phyloP scores from a whole-genome alignment of 345 rosid genomes.

The Sisymbrium irio region DNA sequence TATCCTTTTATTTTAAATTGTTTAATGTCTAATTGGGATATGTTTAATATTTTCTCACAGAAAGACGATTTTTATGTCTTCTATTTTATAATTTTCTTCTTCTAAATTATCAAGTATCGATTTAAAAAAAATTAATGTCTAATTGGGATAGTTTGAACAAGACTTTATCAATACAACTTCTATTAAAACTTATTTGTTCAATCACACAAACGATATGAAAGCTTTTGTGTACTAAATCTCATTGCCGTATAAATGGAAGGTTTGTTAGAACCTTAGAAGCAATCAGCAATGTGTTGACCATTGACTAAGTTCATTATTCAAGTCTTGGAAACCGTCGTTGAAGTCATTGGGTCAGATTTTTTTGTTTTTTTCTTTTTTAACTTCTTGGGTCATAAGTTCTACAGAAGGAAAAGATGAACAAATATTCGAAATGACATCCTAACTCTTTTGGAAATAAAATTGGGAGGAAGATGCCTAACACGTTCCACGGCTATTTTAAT shows the following conservation, averaged over 20 bases:
- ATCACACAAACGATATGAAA: slow-evolving; percentile 12
- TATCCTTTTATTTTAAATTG: too few relatives aligned
- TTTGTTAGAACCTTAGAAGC: too few relatives aligned
- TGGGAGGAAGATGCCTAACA: slow-evolving; percentile 27
- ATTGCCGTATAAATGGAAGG: background rate
- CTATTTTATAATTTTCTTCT: too few relatives aligned
- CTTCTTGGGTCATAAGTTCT: background rate
- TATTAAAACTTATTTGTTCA: background rate
- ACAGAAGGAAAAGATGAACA: slow-evolving; percentile 16
- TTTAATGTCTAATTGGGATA: too few relatives aligned
- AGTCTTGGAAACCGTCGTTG: background rate
- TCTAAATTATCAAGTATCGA: too few relatives aligned
- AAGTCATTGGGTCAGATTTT: background rate
- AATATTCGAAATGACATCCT: background rate
- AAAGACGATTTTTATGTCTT: too few relatives aligned
- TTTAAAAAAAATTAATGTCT: too few relatives aligned
- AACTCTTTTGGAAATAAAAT: background rate
- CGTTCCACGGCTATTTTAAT: slow-evolving; percentile 6
- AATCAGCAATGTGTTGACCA: slow-evolving; percentile 18
- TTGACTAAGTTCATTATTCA: slow-evolving; percentile 15
- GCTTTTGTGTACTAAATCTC: slow-evolving; percentile 6
- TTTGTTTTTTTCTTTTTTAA: background rate
- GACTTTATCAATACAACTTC: slow-evolving; percentile 16
- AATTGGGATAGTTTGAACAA: slow-evolving; percentile 20
- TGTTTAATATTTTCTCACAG: too few relatives aligned